A percentile compares a stretch with the other conserved stretches of the same genome.
Conservation (phyloP, 2,329 filamentous ascomycete genomes). For the Botrytis paeoniae region DNA sequence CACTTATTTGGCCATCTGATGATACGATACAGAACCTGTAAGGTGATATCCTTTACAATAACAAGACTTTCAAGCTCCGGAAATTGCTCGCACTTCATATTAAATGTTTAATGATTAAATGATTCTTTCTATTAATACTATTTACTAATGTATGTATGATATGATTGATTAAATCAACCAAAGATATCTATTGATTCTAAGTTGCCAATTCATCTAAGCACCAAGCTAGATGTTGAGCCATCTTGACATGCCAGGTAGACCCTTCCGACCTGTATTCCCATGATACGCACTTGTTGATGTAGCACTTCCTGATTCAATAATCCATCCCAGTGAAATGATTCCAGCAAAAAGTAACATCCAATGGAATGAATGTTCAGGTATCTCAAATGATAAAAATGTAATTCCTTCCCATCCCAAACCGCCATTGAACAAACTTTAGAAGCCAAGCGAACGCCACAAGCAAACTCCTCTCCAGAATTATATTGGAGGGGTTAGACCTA, state of each 20-base stretch:
- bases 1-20: neutral
- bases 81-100: neutral
- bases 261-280: neutral
- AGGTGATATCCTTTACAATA: too few relatives aligned
- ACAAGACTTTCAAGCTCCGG: neutral
- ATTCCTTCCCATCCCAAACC: neutral
- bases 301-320: neutral
- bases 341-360: slow-evolving; percentile 7
- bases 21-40: neutral
- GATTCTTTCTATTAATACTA: slow-evolving; percentile 16
- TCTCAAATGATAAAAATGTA: slow-evolving; percentile 15
- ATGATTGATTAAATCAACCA: slow-evolving; percentile 4
- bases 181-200: slow-evolving; percentile 10
- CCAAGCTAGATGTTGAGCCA: neutral
- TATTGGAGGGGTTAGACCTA: neutral
- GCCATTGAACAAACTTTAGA: neutral
- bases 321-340: neutral
- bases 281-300: neutral
- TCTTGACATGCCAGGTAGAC: neutral
- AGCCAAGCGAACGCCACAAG: slow-evolving; percentile 10
- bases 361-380: slow-evolving; percentile 11
- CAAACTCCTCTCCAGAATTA: neutral
- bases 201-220: neutral
- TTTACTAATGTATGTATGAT: neutral
- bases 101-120: neutral